These are phyloP conservation scores for Phialocephala subalpina DNA, from an alignment of 2,329 filamentous ascomycete genomes.

Conservation along the genomic window DNA sequence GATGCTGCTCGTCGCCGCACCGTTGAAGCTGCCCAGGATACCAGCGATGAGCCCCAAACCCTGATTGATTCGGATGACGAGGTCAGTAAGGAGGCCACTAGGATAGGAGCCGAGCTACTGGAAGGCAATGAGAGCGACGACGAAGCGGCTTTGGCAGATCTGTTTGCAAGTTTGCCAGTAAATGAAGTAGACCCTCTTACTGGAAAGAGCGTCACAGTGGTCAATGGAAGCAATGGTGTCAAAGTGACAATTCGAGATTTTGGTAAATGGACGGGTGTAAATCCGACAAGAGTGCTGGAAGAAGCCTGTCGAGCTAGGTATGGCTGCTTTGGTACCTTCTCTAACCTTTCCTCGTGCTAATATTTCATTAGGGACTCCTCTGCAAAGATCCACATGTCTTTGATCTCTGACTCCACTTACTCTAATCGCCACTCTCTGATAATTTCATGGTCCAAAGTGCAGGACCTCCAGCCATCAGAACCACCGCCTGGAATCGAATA, in stretches of 20 bases:
- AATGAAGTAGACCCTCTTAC: slow-evolving; percentile 65
- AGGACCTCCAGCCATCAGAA: slow-evolving; percentile 57
- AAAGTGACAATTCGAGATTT: slow-evolving; percentile 80
- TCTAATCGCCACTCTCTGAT: slow-evolving; percentile 78
- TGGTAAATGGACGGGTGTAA: slow-evolving; percentile 81
- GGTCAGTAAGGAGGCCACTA: slow-evolving; percentile 63
- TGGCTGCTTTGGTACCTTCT: slow-evolving; percentile 20
- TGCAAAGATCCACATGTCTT: slow-evolving; percentile 71
- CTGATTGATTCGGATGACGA: slow-evolving; percentile 52
- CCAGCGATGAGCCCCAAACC: slow-evolving; percentile 39
- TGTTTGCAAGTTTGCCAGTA: slow-evolving; percentile 69
- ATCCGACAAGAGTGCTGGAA: slow-evolving; percentile 79
- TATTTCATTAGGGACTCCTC: slow-evolving; percentile 66
- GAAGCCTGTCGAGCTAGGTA: slow-evolving; percentile 87
- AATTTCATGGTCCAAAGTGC: slow-evolving; percentile 81
- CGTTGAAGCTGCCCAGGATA: slow-evolving; percentile 37
- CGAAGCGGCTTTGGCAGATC: slow-evolving; percentile 60
- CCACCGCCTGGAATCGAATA: slow-evolving; percentile 41
- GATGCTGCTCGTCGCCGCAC: slow-evolving; percentile 62
- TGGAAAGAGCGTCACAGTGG: slow-evolving; percentile 64
- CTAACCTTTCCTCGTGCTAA: not conserved
- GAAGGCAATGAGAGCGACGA: slow-evolving; percentile 60
- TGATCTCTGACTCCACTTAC: slow-evolving; percentile 77
- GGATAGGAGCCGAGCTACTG: slow-evolving; percentile 65
- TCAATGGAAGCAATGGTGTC: slow-evolving; percentile 59